These are phyloP conservation scores for Oryza glaberrima DNA, from an alignment of 176 grass and related monocot species.

Conservation along the genomic window DNA sequence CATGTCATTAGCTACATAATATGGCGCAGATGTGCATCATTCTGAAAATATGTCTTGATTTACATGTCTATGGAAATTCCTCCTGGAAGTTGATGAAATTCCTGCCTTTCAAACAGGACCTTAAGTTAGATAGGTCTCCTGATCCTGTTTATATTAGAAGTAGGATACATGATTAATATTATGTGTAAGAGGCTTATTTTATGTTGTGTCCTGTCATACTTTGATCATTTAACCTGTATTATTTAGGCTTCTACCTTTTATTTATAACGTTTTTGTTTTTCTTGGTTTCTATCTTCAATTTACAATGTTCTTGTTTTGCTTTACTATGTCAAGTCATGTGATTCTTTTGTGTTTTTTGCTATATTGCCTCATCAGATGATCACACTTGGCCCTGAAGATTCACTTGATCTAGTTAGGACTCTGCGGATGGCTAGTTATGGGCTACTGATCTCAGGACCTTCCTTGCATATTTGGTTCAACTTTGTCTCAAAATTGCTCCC, in stretches of 20 bases:
- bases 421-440: constrained; percentile 90
- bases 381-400: constrained; percentile 51
- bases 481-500: constrained; percentile 86
- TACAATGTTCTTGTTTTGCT: not conserved
- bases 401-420: constrained; percentile 68
- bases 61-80: not conserved
- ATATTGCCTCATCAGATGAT: constrained; percentile 67
- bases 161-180: not conserved
- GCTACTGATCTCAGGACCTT: constrained; percentile 75
- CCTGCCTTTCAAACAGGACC: not conserved
- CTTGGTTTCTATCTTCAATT: not conserved
- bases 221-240: not conserved
- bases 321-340: constrained; percentile 28
- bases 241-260: no score
- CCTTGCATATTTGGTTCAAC: constrained; percentile 91
- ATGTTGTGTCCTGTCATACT: not conserved
- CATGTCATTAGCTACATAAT: not conserved
- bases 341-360: constrained; percentile 38
- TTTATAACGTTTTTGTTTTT: not conserved
- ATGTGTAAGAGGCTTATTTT: not conserved
- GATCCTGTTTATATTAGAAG: not conserved
- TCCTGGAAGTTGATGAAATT: not conserved
- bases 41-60: constrained; percentile 11
- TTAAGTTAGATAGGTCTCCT: constrained; percentile 18
- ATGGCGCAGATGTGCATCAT: not conserved